A percentile compares a stretch with the other conserved stretches of the same genome.
phyloP scores from a whole-genome alignment of 257 asterid genomes.

The Gentiana straminea region DNA sequence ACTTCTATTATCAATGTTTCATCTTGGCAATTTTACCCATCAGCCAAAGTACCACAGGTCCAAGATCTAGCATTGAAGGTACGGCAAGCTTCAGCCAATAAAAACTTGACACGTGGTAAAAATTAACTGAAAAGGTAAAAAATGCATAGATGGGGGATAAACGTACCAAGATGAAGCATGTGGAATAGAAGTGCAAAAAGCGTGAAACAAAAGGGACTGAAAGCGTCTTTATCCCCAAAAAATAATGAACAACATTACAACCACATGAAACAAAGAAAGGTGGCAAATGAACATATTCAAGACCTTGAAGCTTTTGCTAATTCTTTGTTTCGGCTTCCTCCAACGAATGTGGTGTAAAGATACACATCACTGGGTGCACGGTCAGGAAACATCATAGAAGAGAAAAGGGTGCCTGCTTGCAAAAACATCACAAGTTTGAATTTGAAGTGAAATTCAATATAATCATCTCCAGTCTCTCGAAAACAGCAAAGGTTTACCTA shows the following conservation, averaged over 20 bases:
- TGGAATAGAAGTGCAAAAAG: not conserved
- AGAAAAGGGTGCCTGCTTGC: conserved; percentile 75
- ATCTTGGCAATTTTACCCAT: too few species aligned
- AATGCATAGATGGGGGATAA: too few species aligned
- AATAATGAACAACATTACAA: conserved; percentile 1
- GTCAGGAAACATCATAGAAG: conserved; percentile 94
- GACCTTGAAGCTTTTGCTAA: conserved; percentile 81
- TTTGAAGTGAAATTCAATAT: too few species aligned
- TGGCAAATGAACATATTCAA: not conserved
- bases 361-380: conserved; percentile 73
- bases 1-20: too few species aligned
- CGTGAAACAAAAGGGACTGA: not conserved
- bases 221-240: too few species aligned
- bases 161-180: too few species aligned
- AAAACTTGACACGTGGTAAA: too few species aligned
- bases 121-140: too few species aligned
- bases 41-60: too few species aligned
- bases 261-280: not conserved
- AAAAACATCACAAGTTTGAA: conserved; percentile 1
- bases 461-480: conserved; percentile 11
- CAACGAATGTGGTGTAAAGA: conserved; percentile 86
- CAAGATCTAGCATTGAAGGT: too few species aligned
- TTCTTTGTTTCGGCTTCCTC: conserved; percentile 83
- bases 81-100: too few species aligned
- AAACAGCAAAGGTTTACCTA: conserved; percentile 34